These are phyloP conservation scores for Pugionium dolabratum DNA, from an alignment of 345 rosid species.

Conservation along the genomic window DNA sequence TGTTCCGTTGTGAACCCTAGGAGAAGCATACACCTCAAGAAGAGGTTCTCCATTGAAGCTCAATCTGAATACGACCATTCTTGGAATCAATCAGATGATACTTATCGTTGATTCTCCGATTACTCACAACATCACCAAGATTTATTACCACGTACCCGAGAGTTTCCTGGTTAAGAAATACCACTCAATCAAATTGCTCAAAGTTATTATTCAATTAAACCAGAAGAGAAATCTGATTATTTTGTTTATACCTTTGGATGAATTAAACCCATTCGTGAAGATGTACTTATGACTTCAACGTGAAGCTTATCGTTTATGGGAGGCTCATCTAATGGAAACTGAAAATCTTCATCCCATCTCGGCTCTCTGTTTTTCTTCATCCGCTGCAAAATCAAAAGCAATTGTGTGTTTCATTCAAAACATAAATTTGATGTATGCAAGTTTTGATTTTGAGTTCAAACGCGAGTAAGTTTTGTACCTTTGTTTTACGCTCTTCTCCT, in stretches of 20 bases:
- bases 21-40: slow-evolving; percentile 30
- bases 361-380: slow-evolving; percentile 89
- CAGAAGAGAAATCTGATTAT: neutral
- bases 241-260: slow-evolving; percentile 71
- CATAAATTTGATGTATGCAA: neutral
- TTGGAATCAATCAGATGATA: slow-evolving; percentile 87
- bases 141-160: slow-evolving; percentile 66
- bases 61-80: slow-evolving; percentile 78
- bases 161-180: slow-evolving; percentile 50
- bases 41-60: slow-evolving; percentile 89
- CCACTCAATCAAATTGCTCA: slow-evolving; percentile 21
- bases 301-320: slow-evolving; percentile 74
- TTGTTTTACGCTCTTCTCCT: slow-evolving; percentile 88
- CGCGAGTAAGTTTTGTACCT: slow-evolving; percentile 43
- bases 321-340: slow-evolving; percentile 77
- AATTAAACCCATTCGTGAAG: slow-evolving; percentile 74
- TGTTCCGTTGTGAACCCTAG: slow-evolving; percentile 4
- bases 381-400: slow-evolving; percentile 45
- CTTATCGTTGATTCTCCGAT: slow-evolving; percentile 78
- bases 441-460: slow-evolving; percentile 1
- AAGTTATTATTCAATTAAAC: neutral
- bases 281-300: slow-evolving; percentile 75
- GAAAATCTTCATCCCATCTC: slow-evolving; percentile 91
- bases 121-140: slow-evolving; percentile 72
- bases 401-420: slow-evolving; percentile 6